Conservation (phyloP, 352 stramenopile species). For the Phytopythium ostracodes region DNA sequence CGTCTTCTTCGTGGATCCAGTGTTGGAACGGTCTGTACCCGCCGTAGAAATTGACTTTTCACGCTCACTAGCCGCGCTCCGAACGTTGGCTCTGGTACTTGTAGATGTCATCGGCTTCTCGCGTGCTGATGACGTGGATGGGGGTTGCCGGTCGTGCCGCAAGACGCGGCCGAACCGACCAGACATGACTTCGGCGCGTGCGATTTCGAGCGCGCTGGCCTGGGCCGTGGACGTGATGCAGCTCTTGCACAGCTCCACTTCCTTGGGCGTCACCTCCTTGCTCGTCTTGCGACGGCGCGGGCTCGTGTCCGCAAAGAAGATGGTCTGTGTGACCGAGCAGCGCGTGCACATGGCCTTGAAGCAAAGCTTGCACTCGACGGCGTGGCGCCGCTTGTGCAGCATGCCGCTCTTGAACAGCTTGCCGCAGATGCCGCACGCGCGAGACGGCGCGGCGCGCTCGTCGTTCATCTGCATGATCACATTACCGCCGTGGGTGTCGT, state of each 20-base stretch:
- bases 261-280: conserved; percentile 32
- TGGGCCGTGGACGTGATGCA: conserved; percentile 27
- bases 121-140: background rate
- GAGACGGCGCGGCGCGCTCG: conserved; percentile 14
- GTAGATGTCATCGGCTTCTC: background rate
- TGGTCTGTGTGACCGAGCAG: conserved; percentile 32
- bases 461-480: conserved; percentile 17
- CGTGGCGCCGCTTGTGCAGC: conserved; percentile 22
- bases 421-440: conserved; percentile 35
- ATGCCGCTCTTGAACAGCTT: conserved; percentile 29
- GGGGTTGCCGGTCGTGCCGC: background rate
- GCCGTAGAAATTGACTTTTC: background rate
- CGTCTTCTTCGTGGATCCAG: background rate
- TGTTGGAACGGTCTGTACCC: background rate
- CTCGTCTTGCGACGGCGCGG: conserved; percentile 19
- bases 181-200: conserved; percentile 30
- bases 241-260: conserved; percentile 34
- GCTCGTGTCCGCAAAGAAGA: conserved; percentile 33
- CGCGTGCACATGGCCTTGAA: conserved; percentile 39
- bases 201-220: conserved; percentile 40
- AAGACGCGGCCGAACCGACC: conserved; percentile 24
- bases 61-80: background rate
- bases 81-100: background rate
- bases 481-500: conserved; percentile 13
- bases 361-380: conserved; percentile 41